A percentile compares a stretch with the other conserved stretches of the same genome.
These are phyloP conservation scores for Tulasnella sp. DNA, from an alignment of 768 basidiomycete species.

Conservation along the genomic window DNA sequence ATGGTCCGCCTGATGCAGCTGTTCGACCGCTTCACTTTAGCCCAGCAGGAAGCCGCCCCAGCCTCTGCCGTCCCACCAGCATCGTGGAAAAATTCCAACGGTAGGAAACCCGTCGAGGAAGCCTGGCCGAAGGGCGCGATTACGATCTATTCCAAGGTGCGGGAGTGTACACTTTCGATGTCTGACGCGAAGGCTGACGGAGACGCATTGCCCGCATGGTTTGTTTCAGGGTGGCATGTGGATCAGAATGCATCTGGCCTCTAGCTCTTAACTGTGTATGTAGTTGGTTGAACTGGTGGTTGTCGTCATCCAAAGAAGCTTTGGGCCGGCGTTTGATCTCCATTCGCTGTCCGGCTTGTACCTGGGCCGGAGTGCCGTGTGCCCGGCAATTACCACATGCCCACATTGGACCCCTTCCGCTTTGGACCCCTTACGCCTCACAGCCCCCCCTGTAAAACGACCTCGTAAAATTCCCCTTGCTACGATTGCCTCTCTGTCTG, in stretches of 20 bases:
- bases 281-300: too few relatives aligned
- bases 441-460: too few relatives aligned
- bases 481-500: too few relatives aligned
- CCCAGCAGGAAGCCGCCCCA: constrained; percentile 21
- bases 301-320: too few relatives aligned
- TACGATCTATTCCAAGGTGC: constrained; percentile 27
- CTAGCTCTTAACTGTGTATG: background rate
- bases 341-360: too few relatives aligned
- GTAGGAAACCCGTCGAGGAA: constrained; percentile 20
- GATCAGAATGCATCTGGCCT: constrained; percentile 15
- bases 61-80: constrained; percentile 16
- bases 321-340: too few relatives aligned
- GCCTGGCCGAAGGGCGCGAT: constrained; percentile 23
- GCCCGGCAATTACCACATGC: too few relatives aligned
- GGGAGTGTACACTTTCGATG: background rate
- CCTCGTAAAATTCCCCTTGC: too few relatives aligned
- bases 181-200: background rate
- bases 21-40: constrained; percentile 19
- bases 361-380: too few relatives aligned
- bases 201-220: background rate
- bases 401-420: too few relatives aligned
- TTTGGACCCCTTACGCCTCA: too few relatives aligned
- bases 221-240: constrained; percentile 9
- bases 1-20: constrained; percentile 26
- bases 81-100: constrained; percentile 21